Conservation (phyloP, 2,329 filamentous ascomycete genomes). For the Elsinoe necatrix region DNA sequence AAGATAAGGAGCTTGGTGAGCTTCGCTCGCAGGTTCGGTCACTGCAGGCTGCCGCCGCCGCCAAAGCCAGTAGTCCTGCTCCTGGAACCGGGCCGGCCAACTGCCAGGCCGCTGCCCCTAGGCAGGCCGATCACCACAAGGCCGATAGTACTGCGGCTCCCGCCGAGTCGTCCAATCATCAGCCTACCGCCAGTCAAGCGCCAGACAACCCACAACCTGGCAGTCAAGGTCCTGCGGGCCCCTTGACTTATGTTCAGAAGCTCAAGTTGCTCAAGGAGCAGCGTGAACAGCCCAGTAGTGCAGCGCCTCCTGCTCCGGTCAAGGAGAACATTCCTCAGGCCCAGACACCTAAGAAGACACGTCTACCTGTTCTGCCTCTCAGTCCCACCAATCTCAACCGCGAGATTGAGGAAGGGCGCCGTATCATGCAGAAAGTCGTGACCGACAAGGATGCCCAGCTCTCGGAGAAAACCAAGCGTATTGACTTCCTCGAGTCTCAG, state of each 20-base stretch:
- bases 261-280: not conserved
- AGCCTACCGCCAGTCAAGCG: too few species aligned
- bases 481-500: constrained; percentile 3
- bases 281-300: not conserved
- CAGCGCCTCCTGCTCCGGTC: not conserved
- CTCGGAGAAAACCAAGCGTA: not conserved
- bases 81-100: too few species aligned
- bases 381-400: not conserved
- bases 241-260: not conserved
- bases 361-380: not conserved
- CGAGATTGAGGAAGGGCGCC: constrained; percentile 9
- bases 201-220: too few species aligned
- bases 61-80: too few species aligned
- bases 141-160: too few species aligned
- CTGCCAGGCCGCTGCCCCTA: too few species aligned
- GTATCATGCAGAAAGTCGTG: not conserved
- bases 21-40: not conserved
- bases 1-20: not conserved
- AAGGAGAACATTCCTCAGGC: not conserved
- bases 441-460: not conserved
- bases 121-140: too few species aligned
- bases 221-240: not conserved
- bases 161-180: too few species aligned
- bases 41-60: not conserved
- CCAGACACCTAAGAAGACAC: not conserved